Evolutionary conservation across 1,284 basidiomycete species (phyloP), one percentile per base, ranked within the genome.

Genomic region (Porodaedalea pini): DNA sequence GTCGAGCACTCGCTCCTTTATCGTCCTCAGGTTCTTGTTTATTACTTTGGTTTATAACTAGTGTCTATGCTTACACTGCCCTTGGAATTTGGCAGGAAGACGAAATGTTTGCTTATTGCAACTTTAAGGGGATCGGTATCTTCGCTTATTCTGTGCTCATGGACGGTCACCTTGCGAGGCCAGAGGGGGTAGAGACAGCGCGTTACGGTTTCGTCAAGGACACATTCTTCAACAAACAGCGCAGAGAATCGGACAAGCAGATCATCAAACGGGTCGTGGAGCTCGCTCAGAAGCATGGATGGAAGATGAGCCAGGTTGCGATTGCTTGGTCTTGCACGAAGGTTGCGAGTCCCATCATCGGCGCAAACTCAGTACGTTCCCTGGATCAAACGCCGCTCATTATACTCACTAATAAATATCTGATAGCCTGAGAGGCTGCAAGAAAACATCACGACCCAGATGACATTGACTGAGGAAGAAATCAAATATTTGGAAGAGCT

Each of bases 101-200:
- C 0, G 78, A 79, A 59, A 76, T 79, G 74, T 63, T 75, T 19
- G 67, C 69, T 2, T 80, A 76, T 65, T 78, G 76, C 66, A 69
- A 73, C 4, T 71, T 68, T 59, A 68, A 76, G 10, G 78, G 77
- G 23, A 77, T 78, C 44, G 75, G 77, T 0, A 60, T 80, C 34
- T 71, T 79, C 7, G 69, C 74, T 0, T 78, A 70, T 68, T 64
- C 68, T 1, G 73, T 74, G 2, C 70, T 80, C 13, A 61, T 66
- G 4, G 61, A 57, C 3, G 79, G 79, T 5, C 32, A 63, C 37
- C 73, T 79, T 7, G 73, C 76, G 0, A 71, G 75, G 8, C 75
- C 75, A 0, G 0, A 71, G 3, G 70, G 69, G 2, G 60, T 62
- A 0, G 64, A 67, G 21, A 70, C 73, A 1, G 39, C 52, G 0